A percentile compares a stretch with the other conserved stretches of the same genome.
These are phyloP conservation scores for Lipomyces japonicus DNA, from an alignment of 805 yeast species.

Conservation along the genomic window DNA sequence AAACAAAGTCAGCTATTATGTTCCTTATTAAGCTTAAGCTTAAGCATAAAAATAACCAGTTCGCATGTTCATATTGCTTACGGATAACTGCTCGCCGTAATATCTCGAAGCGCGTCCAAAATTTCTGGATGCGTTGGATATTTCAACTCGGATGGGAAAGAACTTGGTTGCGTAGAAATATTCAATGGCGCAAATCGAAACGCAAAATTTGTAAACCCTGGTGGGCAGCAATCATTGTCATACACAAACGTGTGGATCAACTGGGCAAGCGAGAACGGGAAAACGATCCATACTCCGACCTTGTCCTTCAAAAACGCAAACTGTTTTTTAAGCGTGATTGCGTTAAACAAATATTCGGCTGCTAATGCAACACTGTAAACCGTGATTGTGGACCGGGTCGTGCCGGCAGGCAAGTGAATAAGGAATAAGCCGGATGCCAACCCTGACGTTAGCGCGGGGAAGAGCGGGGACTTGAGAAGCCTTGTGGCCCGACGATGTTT, in stretches of 20 bases:
- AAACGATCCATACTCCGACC: conserved; percentile 42
- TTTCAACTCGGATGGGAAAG: conserved; percentile 32
- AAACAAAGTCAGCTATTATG: too few relatives aligned
- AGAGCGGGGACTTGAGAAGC: conserved; percentile 14
- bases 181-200: conserved; percentile 34
- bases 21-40: neutral
- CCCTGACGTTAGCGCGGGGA: conserved; percentile 29
- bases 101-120: conserved; percentile 34
- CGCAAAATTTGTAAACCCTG: conserved; percentile 34
- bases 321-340: conserved; percentile 37
- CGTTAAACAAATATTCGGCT: conserved; percentile 38
- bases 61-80: conserved; percentile 8
- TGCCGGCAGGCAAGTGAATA: conserved; percentile 33
- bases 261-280: conserved; percentile 42
- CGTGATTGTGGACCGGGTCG: conserved; percentile 33
- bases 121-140: conserved; percentile 39
- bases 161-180: conserved; percentile 34
- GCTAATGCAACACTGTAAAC: conserved; percentile 37
- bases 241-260: conserved; percentile 38
- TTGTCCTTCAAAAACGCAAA: conserved; percentile 36
- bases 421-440: conserved; percentile 32
- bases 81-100: conserved; percentile 37
- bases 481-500: conserved; percentile 15
- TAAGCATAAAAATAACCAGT: neutral
- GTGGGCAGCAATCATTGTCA: conserved; percentile 39